Evolutionary conservation across 345 rosid species (phyloP), one percentile per base, ranked within the genome.

Genomic region (Rhodamnia argentea): DNA sequence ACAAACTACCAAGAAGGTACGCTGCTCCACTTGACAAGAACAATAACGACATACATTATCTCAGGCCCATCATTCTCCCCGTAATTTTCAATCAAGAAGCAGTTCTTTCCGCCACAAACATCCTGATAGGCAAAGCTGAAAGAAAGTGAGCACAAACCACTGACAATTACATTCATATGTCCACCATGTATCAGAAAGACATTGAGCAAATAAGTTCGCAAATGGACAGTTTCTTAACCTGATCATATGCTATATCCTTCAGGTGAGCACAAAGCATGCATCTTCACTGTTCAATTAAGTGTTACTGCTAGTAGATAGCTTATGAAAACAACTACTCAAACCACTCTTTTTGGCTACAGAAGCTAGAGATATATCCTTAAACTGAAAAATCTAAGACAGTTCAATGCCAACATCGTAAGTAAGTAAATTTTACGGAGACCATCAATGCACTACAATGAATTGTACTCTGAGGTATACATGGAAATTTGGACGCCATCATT

Each of bases 41-140:
- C 13, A 85, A 89, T 86, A 24, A 14, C 42, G 18, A 89, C 97
- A 53, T 93, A 95, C 98, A 91, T 87, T 87, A 97, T 94, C 90
- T 97, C 94, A 88, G 94, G 95, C 76, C 91, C 94, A 91, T 53
- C 78, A 90, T 51, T 59, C 87, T 81, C 86, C 62, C 89, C 51
- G 89, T 86, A 86, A 91, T 95, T 93, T 52, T 90, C 89, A 84
- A 97, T 91, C 81, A 92, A 47, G 90, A 94, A 97, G 91, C 98
- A 97, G 89, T 92, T 91, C 55, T 81, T 84, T 59, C 97, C 98
- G 81, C 95, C 92, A 86, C 98, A 97, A 88, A 84, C 92, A 88
- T 95, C 98, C 98, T 95, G 94, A 78, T 84, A 83, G 59, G 83
- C 51, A 82, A 37, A 89, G 86, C 54, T n/a, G 78, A 86, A 85